These are phyloP conservation scores for Geoglossum cookeanum DNA, from an alignment of 2,329 filamentous ascomycete genomes.

Conservation along the genomic window DNA sequence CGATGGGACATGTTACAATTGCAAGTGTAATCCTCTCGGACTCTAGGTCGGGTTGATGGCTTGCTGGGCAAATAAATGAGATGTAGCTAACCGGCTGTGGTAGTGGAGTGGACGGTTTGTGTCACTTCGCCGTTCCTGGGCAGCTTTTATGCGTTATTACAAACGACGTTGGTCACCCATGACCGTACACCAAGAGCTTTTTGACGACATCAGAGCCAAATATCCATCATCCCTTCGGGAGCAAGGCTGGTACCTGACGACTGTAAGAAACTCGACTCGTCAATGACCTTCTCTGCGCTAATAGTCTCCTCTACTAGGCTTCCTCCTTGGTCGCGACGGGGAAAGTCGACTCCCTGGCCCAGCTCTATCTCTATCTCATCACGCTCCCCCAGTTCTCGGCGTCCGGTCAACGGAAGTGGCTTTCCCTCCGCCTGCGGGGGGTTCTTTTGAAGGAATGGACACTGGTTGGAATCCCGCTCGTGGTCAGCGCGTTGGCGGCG, in stretches of 20 bases:
- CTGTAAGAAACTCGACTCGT: background rate
- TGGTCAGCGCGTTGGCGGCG: slow-evolving; percentile 15
- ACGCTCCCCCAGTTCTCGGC: background rate
- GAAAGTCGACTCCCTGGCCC: background rate
- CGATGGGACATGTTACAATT: too few species aligned
- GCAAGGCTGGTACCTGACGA: background rate
- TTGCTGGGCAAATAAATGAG: too few species aligned
- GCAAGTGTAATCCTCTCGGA: too few species aligned
- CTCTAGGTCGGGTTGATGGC: too few species aligned
- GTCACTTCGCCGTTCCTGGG: too few species aligned
- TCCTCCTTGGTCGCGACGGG: background rate
- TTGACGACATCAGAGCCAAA: background rate
- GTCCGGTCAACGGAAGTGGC: slow-evolving; percentile 7
- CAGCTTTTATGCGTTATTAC: too few species aligned
- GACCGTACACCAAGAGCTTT: background rate
- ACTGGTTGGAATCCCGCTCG: slow-evolving; percentile 17
- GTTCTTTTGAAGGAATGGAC: slow-evolving; percentile 18
- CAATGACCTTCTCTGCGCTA: background rate
- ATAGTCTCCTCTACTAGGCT: background rate
- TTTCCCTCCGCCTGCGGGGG: slow-evolving; percentile 13
- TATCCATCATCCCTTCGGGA: background rate
- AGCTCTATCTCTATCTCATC: background rate
- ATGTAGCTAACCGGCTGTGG: too few species aligned
- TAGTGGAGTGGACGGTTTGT: too few species aligned
- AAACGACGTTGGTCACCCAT: background rate